Base-by-base conservation (phyloP, 2,329 filamentous ascomycete genomes). In the Rutstroemia sp. region DNA sequence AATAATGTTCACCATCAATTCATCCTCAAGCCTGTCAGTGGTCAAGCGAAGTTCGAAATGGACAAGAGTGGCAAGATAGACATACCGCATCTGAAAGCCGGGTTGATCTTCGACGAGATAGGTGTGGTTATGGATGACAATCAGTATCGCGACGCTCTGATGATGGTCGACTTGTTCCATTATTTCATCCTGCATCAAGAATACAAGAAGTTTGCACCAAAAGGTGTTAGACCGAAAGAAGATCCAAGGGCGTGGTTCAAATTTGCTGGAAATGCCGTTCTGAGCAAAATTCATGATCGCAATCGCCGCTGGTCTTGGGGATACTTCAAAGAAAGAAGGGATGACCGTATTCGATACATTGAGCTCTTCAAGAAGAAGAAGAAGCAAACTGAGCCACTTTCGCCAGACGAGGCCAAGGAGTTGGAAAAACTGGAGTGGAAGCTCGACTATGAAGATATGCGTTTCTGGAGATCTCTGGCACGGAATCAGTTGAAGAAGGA, bases 81-180 rank as follows among this genome's bases (percentile, higher is more conserved):
- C 57, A 79, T 82, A 16, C 89, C 94, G 2, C 94, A 92, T 67
- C 86, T 94, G 75, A 97, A 96, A 72, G 90, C 92, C 27, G 88
- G 88, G 41, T 74, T 99, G 18, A 75, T 97, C 1, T 99, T 99
- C 65, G 92, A 99, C 68, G 95, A 99, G 69, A 92, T 99, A 58
- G 94, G 95, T 51, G 86, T 99, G 61, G 89, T 97, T n/a, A 80
- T 99, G 34, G 95, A 99, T 64, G 92, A 99, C 63, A 84, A 96
- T 63, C 94, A 99, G 70, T 99, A 99, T 69, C 88, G 95, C 30
- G 94, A 99, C 73, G 90, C 87, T 5, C 75, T 99, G 58, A 99
- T 99, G 94, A 88, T 99, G 77, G 88, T 97, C 2, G 94, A 99
- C 69, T 78, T 97, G 2, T 99, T 99, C 76, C 94, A 99, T 71